phyloP scores from a whole-genome alignment of 2,329 filamentous ascomycete genomes.

The Alternaria triticina region DNA sequence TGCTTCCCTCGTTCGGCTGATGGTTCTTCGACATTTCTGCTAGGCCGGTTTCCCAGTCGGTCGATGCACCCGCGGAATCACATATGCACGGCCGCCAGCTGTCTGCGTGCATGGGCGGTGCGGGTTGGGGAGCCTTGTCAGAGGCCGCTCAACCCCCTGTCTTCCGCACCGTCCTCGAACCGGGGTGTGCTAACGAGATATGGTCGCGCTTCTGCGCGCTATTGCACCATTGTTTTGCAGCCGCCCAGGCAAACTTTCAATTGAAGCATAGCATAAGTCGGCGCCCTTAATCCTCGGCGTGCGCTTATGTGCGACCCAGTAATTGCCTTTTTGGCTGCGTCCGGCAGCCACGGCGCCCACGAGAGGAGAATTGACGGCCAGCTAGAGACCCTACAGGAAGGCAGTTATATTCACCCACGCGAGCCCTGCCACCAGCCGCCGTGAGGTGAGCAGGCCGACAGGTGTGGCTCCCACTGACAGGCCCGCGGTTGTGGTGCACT shows the following conservation, averaged over 20 bases:
- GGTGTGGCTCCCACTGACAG: conserved; percentile 43
- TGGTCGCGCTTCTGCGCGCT: conserved; percentile 27
- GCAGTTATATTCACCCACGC: conserved; percentile 4
- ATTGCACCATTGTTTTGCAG: conserved; percentile 36
- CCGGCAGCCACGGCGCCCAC: conserved; percentile 10
- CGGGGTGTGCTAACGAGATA: conserved; percentile 27
- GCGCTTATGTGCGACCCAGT: conserved; percentile 20
- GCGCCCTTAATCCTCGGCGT: conserved; percentile 23
- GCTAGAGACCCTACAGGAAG: not conserved
- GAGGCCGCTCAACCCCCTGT: conserved; percentile 31
- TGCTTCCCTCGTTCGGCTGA: conserved; percentile 51
- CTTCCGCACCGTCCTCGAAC: conserved; percentile 36
- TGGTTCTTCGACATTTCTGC: conserved; percentile 46
- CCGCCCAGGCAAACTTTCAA: conserved; percentile 30
- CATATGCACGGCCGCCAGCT: conserved; percentile 39
- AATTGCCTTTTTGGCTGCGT: conserved; percentile 11
- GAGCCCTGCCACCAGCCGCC: conserved; percentile 16
- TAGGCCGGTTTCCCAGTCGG: conserved; percentile 38
- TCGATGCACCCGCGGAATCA: conserved; percentile 44
- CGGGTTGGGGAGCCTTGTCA: conserved; percentile 37
- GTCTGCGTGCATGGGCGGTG: conserved; percentile 34
- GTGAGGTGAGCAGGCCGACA: conserved; percentile 28
- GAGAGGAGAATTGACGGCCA: not conserved
- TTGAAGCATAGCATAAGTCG: conserved; percentile 28
- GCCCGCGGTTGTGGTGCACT: conserved; percentile 36